Evolutionary conservation across 257 asterid genomes (phyloP).

Genomic region (Plectranthus barbatus): DNA sequence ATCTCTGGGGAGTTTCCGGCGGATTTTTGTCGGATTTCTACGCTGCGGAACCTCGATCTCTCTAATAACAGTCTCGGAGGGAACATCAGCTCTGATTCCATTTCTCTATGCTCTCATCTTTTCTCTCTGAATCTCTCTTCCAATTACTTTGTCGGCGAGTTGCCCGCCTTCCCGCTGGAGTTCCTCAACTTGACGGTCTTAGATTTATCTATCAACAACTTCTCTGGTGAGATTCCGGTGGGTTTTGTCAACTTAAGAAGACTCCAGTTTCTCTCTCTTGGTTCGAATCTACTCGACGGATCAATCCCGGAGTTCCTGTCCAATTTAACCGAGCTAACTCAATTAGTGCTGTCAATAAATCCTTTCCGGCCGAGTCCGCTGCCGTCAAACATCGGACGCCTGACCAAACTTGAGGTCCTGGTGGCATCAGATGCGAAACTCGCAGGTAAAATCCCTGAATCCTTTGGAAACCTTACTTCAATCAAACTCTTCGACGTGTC

Average conservation of each 20-base stretch:
- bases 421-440: conserved; percentile 29
- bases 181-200: conserved; percentile 41
- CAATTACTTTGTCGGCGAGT: conserved; percentile 47
- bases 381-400: conserved; percentile 53
- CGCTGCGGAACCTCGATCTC: conserved; percentile 44
- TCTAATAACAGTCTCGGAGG: conserved; percentile 45
- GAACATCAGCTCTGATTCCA: conserved; percentile 21
- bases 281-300: conserved; percentile 50
- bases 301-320: conserved; percentile 57
- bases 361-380: conserved; percentile 44
- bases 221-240: conserved; percentile 60
- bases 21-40: conserved; percentile 59
- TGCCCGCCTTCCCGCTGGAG: conserved; percentile 40
- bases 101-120: conserved; percentile 55
- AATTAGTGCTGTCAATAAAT: conserved; percentile 37
- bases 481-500: conserved; percentile 42
- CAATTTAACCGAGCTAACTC: conserved; percentile 51
- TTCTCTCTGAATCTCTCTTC: conserved; percentile 33
- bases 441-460: conserved; percentile 49
- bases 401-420: conserved; percentile 43
- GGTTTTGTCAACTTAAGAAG: conserved; percentile 43
- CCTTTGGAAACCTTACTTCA: conserved; percentile 44
- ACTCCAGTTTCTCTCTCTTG: conserved; percentile 39
- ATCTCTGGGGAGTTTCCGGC: conserved; percentile 53
- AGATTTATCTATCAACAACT: conserved; percentile 49